A percentile compares a stretch with the other conserved stretches of the same genome.
phyloP scores from a whole-genome alignment of 2,329 filamentous ascomycete genomes.

The Diaporthe vaccinii region DNA sequence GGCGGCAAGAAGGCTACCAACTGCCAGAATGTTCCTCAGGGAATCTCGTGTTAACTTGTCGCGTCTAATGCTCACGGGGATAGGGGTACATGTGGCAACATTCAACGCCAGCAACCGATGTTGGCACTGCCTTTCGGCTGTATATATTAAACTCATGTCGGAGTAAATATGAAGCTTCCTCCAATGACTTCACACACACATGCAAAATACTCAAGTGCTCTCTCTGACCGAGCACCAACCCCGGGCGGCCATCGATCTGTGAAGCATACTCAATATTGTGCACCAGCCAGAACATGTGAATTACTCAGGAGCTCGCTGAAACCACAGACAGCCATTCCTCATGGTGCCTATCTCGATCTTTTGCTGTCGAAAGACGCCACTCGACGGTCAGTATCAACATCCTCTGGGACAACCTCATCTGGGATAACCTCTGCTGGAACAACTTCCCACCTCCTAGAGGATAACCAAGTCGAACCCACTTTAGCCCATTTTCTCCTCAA shows the following conservation, averaged over 20 bases:
- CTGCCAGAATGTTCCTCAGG: conserved; percentile 26
- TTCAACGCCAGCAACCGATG: not conserved
- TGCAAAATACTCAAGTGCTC: not conserved
- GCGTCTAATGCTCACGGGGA: no score
- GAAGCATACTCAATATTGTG: not conserved
- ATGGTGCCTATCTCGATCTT: not conserved
- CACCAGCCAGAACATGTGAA: not conserved
- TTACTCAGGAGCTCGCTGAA: not conserved
- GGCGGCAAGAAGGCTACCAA: conserved; percentile 51
- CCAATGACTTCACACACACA: not conserved
- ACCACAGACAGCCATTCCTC: not conserved
- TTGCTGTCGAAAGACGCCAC: not conserved
- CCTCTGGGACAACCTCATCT: no score
- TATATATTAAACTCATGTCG: not conserved
- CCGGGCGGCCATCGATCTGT: not conserved
- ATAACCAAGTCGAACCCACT: not conserved
- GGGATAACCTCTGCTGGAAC: no score
- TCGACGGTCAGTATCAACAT: not conserved
- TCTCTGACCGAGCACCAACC: no score
- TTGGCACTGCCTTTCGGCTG: not conserved
- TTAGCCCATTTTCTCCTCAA: not conserved
- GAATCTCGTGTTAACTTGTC: not conserved
- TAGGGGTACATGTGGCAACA: not conserved
- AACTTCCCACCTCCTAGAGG: no score
- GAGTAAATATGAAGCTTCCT: no score